Conservation (phyloP, 2,329 filamentous ascomycete species). For the Calonectria crousiana region DNA sequence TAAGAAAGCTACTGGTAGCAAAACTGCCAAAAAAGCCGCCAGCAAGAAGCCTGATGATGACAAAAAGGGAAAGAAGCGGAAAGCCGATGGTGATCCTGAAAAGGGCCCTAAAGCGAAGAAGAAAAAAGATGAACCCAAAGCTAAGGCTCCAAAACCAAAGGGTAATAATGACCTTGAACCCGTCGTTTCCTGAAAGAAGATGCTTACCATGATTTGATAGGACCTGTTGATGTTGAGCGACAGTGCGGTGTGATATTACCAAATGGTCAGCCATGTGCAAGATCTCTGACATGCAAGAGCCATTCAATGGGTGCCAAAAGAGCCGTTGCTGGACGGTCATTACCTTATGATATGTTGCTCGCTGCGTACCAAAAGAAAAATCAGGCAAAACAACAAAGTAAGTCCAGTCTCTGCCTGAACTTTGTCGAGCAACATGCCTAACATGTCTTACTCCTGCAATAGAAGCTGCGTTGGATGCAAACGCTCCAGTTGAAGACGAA, state of each 20-base stretch:
- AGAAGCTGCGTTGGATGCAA: constrained; percentile 96
- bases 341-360: constrained; percentile 93
- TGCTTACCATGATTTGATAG: constrained; percentile 49
- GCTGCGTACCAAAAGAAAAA: constrained; percentile 97
- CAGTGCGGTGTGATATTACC: constrained; percentile 91
- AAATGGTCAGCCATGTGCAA: constrained; percentile 88
- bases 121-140: constrained; percentile 92
- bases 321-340: constrained; percentile 84
- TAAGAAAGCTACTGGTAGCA: constrained; percentile 57
- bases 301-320: constrained; percentile 96
- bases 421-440: constrained; percentile 32
- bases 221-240: constrained; percentile 92
- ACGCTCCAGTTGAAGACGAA: constrained; percentile 89
- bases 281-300: constrained; percentile 92
- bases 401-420: constrained; percentile 51
- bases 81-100: constrained; percentile 80
- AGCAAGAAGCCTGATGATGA: constrained; percentile 77
- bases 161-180: constrained; percentile 56
- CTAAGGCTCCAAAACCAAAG: constrained; percentile 87
- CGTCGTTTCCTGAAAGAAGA: not conserved
- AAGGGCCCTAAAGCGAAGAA: constrained; percentile 91
- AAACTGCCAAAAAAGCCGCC: constrained; percentile 71
- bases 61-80: constrained; percentile 81
- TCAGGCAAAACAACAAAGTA: constrained; percentile 96
- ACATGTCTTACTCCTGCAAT: constrained; percentile 35